Conservation (phyloP, 2,329 filamentous ascomycete genomes). For the Trichoderma pleuroti region DNA sequence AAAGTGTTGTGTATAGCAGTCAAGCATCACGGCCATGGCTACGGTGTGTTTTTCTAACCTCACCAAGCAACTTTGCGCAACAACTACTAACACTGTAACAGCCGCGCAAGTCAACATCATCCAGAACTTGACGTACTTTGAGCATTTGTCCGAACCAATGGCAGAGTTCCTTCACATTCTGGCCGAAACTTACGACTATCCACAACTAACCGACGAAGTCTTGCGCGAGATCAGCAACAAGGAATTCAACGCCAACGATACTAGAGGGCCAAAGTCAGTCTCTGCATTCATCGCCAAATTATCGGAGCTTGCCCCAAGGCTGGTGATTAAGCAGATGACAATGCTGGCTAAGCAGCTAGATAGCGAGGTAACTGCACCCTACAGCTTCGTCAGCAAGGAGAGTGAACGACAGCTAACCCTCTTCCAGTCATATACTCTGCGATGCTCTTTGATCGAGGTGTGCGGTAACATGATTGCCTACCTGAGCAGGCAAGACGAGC, state of each 20-base stretch:
- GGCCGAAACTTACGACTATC: conserved; percentile 95
- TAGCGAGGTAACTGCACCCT: conserved; percentile 64
- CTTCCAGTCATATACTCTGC: conserved; percentile 76
- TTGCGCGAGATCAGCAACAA: conserved; percentile 93
- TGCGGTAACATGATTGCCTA: conserved; percentile 93
- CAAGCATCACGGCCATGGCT: conserved; percentile 96
- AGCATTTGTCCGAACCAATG: conserved; percentile 98
- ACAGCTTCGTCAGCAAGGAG: too few species aligned
- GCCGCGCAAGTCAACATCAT: conserved; percentile 97
- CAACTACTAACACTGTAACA: conserved; percentile 39
- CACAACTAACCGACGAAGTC: conserved; percentile 90
- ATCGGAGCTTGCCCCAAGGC: conserved; percentile 82
- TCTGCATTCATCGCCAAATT: conserved; percentile 91
- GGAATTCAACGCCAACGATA: conserved; percentile 96
- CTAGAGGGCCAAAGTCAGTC: conserved; percentile 91
- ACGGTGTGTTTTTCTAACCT: conserved; percentile 58
- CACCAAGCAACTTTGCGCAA: background rate
- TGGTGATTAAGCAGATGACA: conserved; percentile 98
- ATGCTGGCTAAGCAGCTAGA: conserved; percentile 91
- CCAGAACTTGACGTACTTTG: conserved; percentile 96
- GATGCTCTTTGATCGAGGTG: conserved; percentile 92
- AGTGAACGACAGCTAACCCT: background rate
- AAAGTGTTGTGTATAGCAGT: conserved; percentile 94
- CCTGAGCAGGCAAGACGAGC: conserved; percentile 85
- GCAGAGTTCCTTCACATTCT: conserved; percentile 96